Evolutionary conservation across 768 basidiomycete genomes (phyloP), one percentile per base, ranked within the genome.

Genomic region (Psilocybe sp.): DNA sequence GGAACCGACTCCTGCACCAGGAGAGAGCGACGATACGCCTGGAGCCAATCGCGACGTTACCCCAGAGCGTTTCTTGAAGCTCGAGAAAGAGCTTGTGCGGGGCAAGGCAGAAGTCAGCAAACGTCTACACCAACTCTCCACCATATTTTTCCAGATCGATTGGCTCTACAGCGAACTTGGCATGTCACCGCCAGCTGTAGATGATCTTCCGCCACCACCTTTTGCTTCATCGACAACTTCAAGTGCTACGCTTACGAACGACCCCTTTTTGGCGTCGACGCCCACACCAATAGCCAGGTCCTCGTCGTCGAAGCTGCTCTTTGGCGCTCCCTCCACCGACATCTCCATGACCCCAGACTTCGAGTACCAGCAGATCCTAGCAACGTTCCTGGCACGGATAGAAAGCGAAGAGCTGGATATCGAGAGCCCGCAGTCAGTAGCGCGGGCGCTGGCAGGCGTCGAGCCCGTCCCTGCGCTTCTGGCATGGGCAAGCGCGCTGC

Each of bases 101-200:
- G 91, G 89, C 10, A 92, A 92, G 66, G 79, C 80, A n/a, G 92
- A 95, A 79, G 78, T 92, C 47, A 88, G 76, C 20, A 88, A 86
- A 61, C 84, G 90, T 20, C 73, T 89, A 32, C 71, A 75, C 43
- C 75, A 85, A 46, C 72, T 93, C 18, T 80, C 83, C 6, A 68
- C 70, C 8, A 75, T 79, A 31, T 82, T 93, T 54, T 67, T 83
- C 10, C 87, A 92, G 48, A 84, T 94, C 32, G 89, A 92, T 63
- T 89, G 85, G 80, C 69, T 95, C 13, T 80, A 92, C 57, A 77
- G 81, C 20, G 92, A 96, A 62, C 81, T 98, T 5, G 93, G 89
- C 19, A 80, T 92, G 33, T 50, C 76, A 2, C 75, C 85, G 31
- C 87, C 87, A 14, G 69, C 77, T 4, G 57, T 79, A 1, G 79